Base-by-base conservation (phyloP, 1,139 yeast genomes). In the Sugiyamaella japonica region DNA sequence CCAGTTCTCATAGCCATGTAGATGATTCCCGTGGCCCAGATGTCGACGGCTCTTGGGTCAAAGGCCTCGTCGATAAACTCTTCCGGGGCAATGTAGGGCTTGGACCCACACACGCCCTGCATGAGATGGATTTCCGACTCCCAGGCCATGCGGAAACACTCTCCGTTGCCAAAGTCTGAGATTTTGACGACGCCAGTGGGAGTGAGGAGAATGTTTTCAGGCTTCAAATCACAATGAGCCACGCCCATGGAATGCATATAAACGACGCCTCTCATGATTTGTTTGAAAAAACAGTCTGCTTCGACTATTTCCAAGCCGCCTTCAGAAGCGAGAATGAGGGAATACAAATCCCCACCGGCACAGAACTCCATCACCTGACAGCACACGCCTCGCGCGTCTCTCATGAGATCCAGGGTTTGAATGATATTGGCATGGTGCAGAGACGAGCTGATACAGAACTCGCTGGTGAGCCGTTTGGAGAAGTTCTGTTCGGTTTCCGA, bases 1-100 rank as follows among this genome's bases (percentile, higher is more conserved):
- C 97, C 98, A 0, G 97, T 87, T 67, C 97, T 78, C 98, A 91
- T 91, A 4, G 97, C 97, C 97, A 91, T 89, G 71, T 91, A 91
- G 45, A 91, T 89, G n/a, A 91, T 96, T 53, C 97, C 98, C 70
- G 95, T 86, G 0, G 97, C 86, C 98, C 98, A 91, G 48, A 91
- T 83, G 70, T 91, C 98, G 8, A 90, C 95, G 17, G 91, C 82
- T 50, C 97, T 74, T 3, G 97, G 93, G 68, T 91, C 97, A 70
- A 89, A 91, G 62, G 83, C 84, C 39, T 78, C 74, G 50, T 78
- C 81, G 1, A 79, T 77, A 67, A 84, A 91, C 69, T 89, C 97
- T 71, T 91, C 98, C 0, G 98, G 98, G 0, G 97, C 97, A 66
- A 91, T 91, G 68, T 91, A 91, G 0, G 98, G 97, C 12, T 89